A percentile compares a stretch with the other conserved stretches of the same genome.
phyloP scores from a whole-genome alignment of 345 rosid genomes.

The Reutealis trisperma region DNA sequence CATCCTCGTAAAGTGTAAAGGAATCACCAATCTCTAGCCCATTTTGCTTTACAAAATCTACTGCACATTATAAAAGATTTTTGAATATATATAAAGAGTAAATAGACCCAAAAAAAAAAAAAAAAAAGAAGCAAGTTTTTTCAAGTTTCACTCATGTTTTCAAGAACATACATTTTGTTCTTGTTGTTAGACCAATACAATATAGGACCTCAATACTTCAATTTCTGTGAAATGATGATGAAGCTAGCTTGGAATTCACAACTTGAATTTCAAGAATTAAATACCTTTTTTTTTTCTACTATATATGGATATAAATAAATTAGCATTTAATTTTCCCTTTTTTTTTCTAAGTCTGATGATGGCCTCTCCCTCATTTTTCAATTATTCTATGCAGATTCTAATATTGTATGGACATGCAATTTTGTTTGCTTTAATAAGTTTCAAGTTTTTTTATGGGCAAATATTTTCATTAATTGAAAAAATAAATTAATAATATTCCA shows the following conservation, averaged over 20 bases:
- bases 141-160: constrained; percentile 43
- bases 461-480: not conserved
- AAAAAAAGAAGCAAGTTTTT: not conserved
- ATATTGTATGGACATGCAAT: too few species aligned
- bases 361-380: too few species aligned
- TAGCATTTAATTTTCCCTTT: too few species aligned
- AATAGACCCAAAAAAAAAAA: not conserved
- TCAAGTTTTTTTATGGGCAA: not conserved
- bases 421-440: too few species aligned
- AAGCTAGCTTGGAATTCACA: not conserved
- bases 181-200: constrained; percentile 66
- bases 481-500: not conserved
- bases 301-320: constrained; percentile 9
- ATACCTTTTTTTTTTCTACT: not conserved
- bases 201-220: too few species aligned
- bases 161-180: constrained; percentile 89
- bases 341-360: too few species aligned
- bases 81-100: not conserved
- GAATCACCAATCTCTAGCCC: constrained; percentile 55
- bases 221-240: not conserved
- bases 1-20: constrained; percentile 71
- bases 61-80: constrained; percentile 33
- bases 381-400: too few species aligned
- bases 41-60: constrained; percentile 60
- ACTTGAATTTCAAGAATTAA: not conserved